Percentiles rank a stretch among this genome's conserved stretches.
phyloP scores from a whole-genome alignment of 768 basidiomycete species.

The Chiua virens region DNA sequence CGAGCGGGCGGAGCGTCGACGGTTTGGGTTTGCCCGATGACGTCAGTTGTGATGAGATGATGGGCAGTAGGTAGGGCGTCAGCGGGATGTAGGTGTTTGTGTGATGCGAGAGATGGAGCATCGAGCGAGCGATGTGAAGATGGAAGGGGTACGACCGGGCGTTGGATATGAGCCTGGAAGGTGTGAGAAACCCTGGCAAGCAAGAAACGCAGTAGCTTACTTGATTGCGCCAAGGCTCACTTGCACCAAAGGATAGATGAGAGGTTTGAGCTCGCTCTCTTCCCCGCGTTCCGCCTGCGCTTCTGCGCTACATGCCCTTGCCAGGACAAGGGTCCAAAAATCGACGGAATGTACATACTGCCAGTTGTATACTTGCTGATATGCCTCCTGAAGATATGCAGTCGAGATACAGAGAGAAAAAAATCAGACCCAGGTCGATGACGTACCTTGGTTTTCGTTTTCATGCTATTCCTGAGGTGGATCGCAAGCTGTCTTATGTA shows the following conservation, averaged over 20 bases:
- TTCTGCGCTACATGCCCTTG: slow-evolving; percentile 70
- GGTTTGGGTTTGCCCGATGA: slow-evolving; percentile 73
- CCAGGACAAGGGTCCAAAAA: slow-evolving; percentile 92
- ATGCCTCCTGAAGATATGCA: slow-evolving; percentile 64
- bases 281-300: slow-evolving; percentile 49
- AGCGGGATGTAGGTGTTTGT: slow-evolving; percentile 87
- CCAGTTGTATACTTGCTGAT: slow-evolving; percentile 98
- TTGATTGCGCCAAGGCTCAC: slow-evolving; percentile 90
- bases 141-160: slow-evolving; percentile 94
- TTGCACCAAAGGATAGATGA: slow-evolving; percentile 95
- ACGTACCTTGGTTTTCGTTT: slow-evolving; percentile 76
- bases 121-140: slow-evolving; percentile 85
- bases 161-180: slow-evolving; percentile 78
- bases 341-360: slow-evolving; percentile 95
- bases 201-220: slow-evolving; percentile 43
- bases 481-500: slow-evolving; percentile 96
- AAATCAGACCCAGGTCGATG: background rate
- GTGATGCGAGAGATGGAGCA: slow-evolving; percentile 81
- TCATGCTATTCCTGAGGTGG: slow-evolving; percentile 88
- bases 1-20: slow-evolving; percentile 84
- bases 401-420: slow-evolving; percentile 7
- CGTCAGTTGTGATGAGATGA: slow-evolving; percentile 73
- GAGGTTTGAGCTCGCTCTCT: slow-evolving; percentile 79
- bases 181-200: background rate
- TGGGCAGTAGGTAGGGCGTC: slow-evolving; percentile 81